phyloP scores from a whole-genome alignment of 2,329 filamentous ascomycete species.

The Plectosphaerella cucumerina region DNA sequence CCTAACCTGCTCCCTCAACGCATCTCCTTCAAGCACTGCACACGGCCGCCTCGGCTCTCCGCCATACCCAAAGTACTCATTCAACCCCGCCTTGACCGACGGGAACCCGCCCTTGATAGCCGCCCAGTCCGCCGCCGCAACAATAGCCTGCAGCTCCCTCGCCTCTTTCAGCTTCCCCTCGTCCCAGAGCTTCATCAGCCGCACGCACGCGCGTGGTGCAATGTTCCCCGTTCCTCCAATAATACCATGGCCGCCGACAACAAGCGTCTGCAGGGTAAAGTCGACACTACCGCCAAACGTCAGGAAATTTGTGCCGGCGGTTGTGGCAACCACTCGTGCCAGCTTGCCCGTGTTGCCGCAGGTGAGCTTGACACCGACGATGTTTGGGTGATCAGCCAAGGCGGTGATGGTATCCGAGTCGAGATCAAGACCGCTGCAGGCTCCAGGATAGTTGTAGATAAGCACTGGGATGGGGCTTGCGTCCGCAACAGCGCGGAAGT shows the following conservation, averaged over 20 bases:
- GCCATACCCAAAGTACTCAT: conserved; percentile 61
- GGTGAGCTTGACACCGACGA: conserved; percentile 65
- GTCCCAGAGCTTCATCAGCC: conserved; percentile 55
- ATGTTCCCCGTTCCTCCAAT: conserved; percentile 71
- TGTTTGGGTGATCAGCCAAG: conserved; percentile 58
- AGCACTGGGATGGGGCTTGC: conserved; percentile 61
- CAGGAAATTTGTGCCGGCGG: conserved; percentile 51
- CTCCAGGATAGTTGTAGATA: conserved; percentile 68
- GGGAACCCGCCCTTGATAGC: conserved; percentile 66
- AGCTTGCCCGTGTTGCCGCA: conserved; percentile 69
- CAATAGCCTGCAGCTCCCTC: conserved; percentile 40
- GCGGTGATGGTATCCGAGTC: conserved; percentile 58
- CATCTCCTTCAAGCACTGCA: conserved; percentile 20
- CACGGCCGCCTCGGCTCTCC: conserved; percentile 51
- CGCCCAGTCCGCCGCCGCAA: conserved; percentile 65
- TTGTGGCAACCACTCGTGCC: conserved; percentile 57
- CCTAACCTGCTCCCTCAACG: conserved; percentile 17
- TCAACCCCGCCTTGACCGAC: conserved; percentile 62
- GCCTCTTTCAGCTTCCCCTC: conserved; percentile 56
- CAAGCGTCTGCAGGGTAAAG: conserved; percentile 66
- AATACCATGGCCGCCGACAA: conserved; percentile 67
- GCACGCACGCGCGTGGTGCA: conserved; percentile 59
- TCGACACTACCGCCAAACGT: conserved; percentile 71
- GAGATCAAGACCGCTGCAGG: conserved; percentile 59
- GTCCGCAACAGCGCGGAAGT: conserved; percentile 62